These are phyloP conservation scores for Venturia aucupariae DNA, from an alignment of 2,329 filamentous ascomycete genomes.

Conservation along the genomic window DNA sequence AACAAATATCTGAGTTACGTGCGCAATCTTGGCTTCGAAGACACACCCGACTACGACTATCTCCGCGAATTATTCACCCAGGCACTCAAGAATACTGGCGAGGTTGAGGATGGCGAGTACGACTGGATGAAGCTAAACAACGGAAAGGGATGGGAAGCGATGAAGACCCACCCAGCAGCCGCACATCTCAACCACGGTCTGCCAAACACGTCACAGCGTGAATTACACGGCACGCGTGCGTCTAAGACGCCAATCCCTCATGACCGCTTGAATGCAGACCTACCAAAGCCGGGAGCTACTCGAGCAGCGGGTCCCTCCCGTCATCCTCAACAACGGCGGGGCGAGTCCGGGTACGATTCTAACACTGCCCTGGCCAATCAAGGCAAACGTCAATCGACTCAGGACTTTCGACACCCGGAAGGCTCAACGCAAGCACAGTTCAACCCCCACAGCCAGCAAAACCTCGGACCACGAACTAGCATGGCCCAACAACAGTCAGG, in stretches of 20 bases:
- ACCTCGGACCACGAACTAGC: slow-evolving; percentile 47
- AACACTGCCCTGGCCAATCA: slow-evolving; percentile 31
- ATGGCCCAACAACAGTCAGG: slow-evolving; percentile 3
- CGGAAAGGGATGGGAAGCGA: slow-evolving; percentile 83
- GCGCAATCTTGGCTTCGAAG: slow-evolving; percentile 94
- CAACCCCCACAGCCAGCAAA: slow-evolving; percentile 78
- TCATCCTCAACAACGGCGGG: slow-evolving; percentile 21
- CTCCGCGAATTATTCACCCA: slow-evolving; percentile 93
- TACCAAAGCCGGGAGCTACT: slow-evolving; percentile 53
- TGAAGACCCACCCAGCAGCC: slow-evolving; percentile 59
- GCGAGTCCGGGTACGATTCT: slow-evolving; percentile 21
- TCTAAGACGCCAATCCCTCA: slow-evolving; percentile 40
- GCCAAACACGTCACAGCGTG: slow-evolving; percentile 75
- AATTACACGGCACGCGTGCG: slow-evolving; percentile 65
- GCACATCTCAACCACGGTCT: slow-evolving; percentile 70
- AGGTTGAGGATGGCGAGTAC: slow-evolving; percentile 96
- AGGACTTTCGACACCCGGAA: slow-evolving; percentile 75
- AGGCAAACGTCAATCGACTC: slow-evolving; percentile 50
- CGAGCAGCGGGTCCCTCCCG: slow-evolving; percentile 54
- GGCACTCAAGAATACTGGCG: slow-evolving; percentile 85
- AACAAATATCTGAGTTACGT: slow-evolving; percentile 97
- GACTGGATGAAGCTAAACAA: slow-evolving; percentile 99
- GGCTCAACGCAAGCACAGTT: slow-evolving; percentile 93
- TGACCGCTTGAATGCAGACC: slow-evolving; percentile 38
- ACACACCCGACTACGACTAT: slow-evolving; percentile 97